phyloP scores from a whole-genome alignment of 176 grass and related monocot genomes.

The Triticum urartu region DNA sequence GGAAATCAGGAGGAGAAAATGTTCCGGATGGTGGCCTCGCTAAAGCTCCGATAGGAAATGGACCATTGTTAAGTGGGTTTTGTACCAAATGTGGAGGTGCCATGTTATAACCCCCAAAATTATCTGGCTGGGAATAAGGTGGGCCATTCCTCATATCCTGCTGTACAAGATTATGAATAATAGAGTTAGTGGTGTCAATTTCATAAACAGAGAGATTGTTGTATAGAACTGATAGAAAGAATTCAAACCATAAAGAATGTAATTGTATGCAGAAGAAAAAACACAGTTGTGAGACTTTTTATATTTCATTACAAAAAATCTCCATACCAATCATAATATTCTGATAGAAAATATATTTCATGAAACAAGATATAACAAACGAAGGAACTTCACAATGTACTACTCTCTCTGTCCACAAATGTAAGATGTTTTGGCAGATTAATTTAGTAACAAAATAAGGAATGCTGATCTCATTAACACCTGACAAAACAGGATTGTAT shows the following conservation, averaged over 20 bases:
- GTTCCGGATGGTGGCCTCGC: slow-evolving; percentile 38
- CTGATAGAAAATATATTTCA: background rate
- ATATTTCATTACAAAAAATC: background rate
- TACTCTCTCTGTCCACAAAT: background rate
- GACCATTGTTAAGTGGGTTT: slow-evolving; percentile 50
- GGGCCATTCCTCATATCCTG: slow-evolving; percentile 58
- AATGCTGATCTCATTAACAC: background rate
- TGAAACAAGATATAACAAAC: background rate
- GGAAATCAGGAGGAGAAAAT: slow-evolving; percentile 49
- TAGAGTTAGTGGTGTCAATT: slow-evolving; percentile 33
- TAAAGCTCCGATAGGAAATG: slow-evolving; percentile 53
- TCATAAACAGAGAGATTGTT: slow-evolving; percentile 1
- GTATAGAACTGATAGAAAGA: background rate
- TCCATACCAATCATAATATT: slow-evolving; percentile 22
- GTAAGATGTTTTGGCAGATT: background rate
- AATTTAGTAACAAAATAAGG: background rate
- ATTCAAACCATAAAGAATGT: background rate
- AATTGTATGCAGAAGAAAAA: background rate
- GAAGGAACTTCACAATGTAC: background rate
- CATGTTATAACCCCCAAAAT: slow-evolving; percentile 63
- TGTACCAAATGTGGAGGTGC: slow-evolving; percentile 45
- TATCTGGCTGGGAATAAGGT: slow-evolving; percentile 47
- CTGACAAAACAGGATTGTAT: background rate
- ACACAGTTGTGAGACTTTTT: background rate
- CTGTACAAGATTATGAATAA: slow-evolving; percentile 28